phyloP scores from a whole-genome alignment of 2,329 filamentous ascomycete species.

The Cladobotryum protrusum region DNA sequence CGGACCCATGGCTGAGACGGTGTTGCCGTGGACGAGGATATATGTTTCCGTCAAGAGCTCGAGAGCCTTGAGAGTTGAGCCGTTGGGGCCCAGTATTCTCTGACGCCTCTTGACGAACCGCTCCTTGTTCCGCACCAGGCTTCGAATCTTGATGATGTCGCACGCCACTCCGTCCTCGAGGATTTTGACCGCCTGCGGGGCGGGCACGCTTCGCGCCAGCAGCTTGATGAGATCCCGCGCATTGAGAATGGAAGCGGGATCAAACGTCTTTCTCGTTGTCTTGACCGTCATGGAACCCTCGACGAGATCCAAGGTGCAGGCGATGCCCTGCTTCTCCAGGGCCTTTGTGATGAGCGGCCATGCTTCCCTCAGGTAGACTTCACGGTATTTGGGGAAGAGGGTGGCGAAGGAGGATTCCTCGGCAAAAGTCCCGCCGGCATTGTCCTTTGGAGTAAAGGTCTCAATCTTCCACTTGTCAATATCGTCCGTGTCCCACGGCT shows the following conservation, averaged over 20 bases:
- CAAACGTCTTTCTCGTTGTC: slow-evolving; percentile 85
- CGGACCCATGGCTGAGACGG: slow-evolving; percentile 83
- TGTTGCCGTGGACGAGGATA: slow-evolving; percentile 94
- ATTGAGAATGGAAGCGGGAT: slow-evolving; percentile 88
- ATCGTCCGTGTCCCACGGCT: slow-evolving; percentile 94
- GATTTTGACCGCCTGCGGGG: slow-evolving; percentile 89
- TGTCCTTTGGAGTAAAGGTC: slow-evolving; percentile 78
- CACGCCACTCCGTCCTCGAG: slow-evolving; percentile 86
- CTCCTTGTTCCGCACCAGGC: slow-evolving; percentile 86
- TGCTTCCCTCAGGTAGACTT: slow-evolving; percentile 84
- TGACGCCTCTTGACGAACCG: slow-evolving; percentile 93
- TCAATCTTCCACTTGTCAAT: slow-evolving; percentile 97
- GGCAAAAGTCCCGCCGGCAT: slow-evolving; percentile 74
- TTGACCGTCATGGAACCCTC: slow-evolving; percentile 96
- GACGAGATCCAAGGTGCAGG: slow-evolving; percentile 86
- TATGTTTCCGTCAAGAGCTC: slow-evolving; percentile 89
- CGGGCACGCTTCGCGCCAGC: slow-evolving; percentile 83
- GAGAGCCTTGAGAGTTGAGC: slow-evolving; percentile 87
- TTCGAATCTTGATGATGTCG: slow-evolving; percentile 94
- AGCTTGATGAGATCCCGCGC: slow-evolving; percentile 92
- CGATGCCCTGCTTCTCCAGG: slow-evolving; percentile 81
- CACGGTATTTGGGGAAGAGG: slow-evolving; percentile 93
- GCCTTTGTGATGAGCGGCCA: slow-evolving; percentile 88
- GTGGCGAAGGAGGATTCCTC: slow-evolving; percentile 88
- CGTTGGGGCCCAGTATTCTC: slow-evolving; percentile 83